These are phyloP conservation scores for Rhodotorula sp. DNA, from an alignment of 1,284 basidiomycete genomes.

Conservation along the genomic window DNA sequence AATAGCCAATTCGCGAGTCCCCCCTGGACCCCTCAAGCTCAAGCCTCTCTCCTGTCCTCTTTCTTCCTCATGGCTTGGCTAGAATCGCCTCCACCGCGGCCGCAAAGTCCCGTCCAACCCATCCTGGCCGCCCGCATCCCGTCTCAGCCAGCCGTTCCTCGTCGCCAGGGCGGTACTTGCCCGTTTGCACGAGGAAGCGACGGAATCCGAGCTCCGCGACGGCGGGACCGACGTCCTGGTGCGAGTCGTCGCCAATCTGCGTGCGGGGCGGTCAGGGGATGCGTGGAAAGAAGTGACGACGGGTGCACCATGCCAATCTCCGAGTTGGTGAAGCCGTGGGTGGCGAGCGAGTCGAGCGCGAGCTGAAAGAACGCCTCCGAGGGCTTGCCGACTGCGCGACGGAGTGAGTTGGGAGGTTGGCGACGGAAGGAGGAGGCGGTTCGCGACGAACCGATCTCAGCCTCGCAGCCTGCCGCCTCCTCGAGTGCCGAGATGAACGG, in stretches of 20 bases:
- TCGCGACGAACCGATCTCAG: constrained; percentile 52
- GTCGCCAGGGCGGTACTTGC: constrained; percentile 65
- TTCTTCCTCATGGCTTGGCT: neutral
- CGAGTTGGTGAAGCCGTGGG: constrained; percentile 42
- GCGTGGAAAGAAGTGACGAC: too few species aligned
- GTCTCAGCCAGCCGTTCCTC: constrained; percentile 52
- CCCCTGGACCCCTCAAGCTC: too few species aligned
- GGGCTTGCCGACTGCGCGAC: constrained; percentile 65
- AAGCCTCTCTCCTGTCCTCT: too few species aligned
- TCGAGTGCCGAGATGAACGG: constrained; percentile 69
- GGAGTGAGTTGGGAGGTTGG: accelerated
- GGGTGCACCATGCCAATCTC: constrained; percentile 59
- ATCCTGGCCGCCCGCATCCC: constrained; percentile 12
- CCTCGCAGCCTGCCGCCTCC: constrained; percentile 57
- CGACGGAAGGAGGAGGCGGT: neutral
- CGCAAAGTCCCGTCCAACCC: constrained; percentile 23
- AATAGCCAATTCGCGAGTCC: too few species aligned
- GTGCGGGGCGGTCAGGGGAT: neutral
- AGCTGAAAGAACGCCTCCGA: constrained; percentile 62
- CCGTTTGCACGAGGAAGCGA: constrained; percentile 72
- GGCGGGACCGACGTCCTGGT: constrained; percentile 74
- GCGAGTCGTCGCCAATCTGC: constrained; percentile 64
- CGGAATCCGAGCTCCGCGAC: constrained; percentile 75
- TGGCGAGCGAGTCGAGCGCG: constrained; percentile 58
- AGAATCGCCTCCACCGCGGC: constrained; percentile 20